Base-by-base conservation (phyloP, 768 basidiomycete species). In the Brasilioporus rufonigricans region DNA sequence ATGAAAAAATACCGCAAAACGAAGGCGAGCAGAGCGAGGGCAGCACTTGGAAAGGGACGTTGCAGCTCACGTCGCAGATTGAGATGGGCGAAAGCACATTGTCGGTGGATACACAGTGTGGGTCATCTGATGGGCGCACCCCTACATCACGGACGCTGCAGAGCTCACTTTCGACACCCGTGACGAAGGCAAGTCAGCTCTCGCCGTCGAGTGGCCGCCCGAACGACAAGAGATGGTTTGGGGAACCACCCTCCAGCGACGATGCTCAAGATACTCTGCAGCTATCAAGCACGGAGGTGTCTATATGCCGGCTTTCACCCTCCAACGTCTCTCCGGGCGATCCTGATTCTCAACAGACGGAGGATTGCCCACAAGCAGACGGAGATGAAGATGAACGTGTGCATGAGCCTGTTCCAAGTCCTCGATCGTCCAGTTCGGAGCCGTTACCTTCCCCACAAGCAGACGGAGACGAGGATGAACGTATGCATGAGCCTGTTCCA, bases 1-100 rank as follows among this genome's bases (percentile, higher is more conserved):
- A 59, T 4, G 57, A 50, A 27, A 62, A 58, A 19, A 10, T 62
- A 29, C 32, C 44, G 8, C 7, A 23, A 10, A 48, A 36, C 8
- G 46, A 18, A 5, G 44, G 7, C 5, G 48, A 24, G 8, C 11
- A 24, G 5, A 38, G 12, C 4, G 47, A 27, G 1, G 39, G 48
- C 33, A 33, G 8, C 13, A 54, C 44, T 4, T 62, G 59, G 56
- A 49, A 21, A 23, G 48, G 48, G 19, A 50, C 44, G 10, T 11
- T 55, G 2, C 53, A 64, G 26, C 48, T 65, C 50, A 65, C 64
- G 11, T 56, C 63, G 31, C 53, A 44, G n/a, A 57, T 63, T 29
- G 60, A 65, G 26, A 54, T 58, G 32, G 56, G 53, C 21, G 36
- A 52, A 41, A 36, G 33, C 53, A 21, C 3, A 21, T 44, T 24